Percentiles rank a stretch among this genome's conserved stretches.
Conservation (phyloP, 2,329 filamentous ascomycete species). For the Verticillium tricorpus region DNA sequence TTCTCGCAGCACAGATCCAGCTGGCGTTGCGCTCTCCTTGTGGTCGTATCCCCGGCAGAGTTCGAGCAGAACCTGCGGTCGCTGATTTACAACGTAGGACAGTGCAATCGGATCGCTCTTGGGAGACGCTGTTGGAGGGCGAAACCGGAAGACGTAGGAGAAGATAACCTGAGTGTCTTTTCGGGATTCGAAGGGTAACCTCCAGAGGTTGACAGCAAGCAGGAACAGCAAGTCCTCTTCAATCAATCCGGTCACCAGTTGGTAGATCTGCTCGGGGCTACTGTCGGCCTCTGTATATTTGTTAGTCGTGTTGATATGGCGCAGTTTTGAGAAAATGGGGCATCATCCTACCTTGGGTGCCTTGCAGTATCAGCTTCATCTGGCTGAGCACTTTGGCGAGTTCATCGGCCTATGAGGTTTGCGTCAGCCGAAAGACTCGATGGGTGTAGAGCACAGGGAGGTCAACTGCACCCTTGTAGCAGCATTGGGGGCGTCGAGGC, state of each 20-base stretch:
- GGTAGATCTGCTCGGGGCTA: conserved; percentile 80
- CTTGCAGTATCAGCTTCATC: conserved; percentile 92
- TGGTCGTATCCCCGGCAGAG: conserved; percentile 87
- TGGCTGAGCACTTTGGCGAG: conserved; percentile 78
- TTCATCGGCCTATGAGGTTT: conserved; percentile 66
- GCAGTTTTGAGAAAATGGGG: not conserved
- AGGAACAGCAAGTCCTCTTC: conserved; percentile 85
- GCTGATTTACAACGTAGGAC: conserved; percentile 80
- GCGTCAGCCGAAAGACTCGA: not conserved
- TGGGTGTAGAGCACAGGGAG: not conserved
- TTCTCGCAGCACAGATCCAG: conserved; percentile 84
- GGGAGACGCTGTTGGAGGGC: conserved; percentile 61
- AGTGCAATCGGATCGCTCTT: conserved; percentile 78
- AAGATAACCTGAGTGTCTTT: conserved; percentile 96
- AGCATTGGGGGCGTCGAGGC: conserved; percentile 44
- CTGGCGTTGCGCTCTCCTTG: conserved; percentile 86
- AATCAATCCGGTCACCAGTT: conserved; percentile 79
- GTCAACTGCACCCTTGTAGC: conserved; percentile 37
- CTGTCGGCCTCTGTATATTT: conserved; percentile 68
- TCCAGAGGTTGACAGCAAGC: conserved; percentile 76
- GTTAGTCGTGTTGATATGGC: conserved; percentile 7
- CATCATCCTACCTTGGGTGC: conserved; percentile 67
- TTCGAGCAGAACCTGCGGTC: conserved; percentile 82
- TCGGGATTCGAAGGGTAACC: conserved; percentile 89
- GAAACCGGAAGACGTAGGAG: conserved; percentile 90